These are phyloP conservation scores for Exophiala phaeomuriformis DNA, from an alignment of 2,329 filamentous ascomycete genomes.

Conservation along the genomic window DNA sequence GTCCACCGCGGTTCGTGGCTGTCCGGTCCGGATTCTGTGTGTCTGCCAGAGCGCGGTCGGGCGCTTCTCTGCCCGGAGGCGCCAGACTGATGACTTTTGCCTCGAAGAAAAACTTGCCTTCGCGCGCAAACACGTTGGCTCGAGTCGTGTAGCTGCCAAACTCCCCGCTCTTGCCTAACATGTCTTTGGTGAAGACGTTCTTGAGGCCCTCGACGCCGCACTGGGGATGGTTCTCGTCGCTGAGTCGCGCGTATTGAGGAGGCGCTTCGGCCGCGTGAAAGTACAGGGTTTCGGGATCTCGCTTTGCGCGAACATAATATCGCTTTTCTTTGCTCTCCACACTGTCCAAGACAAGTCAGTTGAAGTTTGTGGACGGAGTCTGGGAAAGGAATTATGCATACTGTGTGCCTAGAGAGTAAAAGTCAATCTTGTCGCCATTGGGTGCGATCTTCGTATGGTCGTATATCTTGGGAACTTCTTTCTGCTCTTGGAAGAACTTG, in stretches of 20 bases:
- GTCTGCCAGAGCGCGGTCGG: slow-evolving; percentile 24
- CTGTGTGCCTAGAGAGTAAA: slow-evolving; percentile 27
- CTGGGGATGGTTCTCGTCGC: slow-evolving; percentile 65
- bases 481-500: slow-evolving; percentile 26
- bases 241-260: slow-evolving; percentile 77
- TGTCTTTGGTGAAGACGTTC: slow-evolving; percentile 69
- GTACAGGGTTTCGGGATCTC: slow-evolving; percentile 25
- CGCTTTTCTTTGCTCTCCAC: slow-evolving; percentile 27
- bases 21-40: slow-evolving; percentile 22
- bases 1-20: slow-evolving; percentile 36
- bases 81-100: slow-evolving; percentile 63
- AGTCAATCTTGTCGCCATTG: slow-evolving; percentile 26
- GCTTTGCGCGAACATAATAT: slow-evolving; percentile 26
- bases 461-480: slow-evolving; percentile 25
- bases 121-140: slow-evolving; percentile 80
- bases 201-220: slow-evolving; percentile 60
- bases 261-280: slow-evolving; percentile 60
- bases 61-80: slow-evolving; percentile 52
- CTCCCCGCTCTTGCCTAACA: slow-evolving; percentile 73
- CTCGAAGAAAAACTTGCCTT: slow-evolving; percentile 91
- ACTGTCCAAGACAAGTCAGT: slow-evolving; percentile 4
- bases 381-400: slow-evolving; percentile 6
- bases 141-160: slow-evolving; percentile 72
- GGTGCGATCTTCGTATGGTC: slow-evolving; percentile 23
- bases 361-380: not conserved